Conservation (phyloP, 345 rosid genomes). For the Durio zibethinus region DNA sequence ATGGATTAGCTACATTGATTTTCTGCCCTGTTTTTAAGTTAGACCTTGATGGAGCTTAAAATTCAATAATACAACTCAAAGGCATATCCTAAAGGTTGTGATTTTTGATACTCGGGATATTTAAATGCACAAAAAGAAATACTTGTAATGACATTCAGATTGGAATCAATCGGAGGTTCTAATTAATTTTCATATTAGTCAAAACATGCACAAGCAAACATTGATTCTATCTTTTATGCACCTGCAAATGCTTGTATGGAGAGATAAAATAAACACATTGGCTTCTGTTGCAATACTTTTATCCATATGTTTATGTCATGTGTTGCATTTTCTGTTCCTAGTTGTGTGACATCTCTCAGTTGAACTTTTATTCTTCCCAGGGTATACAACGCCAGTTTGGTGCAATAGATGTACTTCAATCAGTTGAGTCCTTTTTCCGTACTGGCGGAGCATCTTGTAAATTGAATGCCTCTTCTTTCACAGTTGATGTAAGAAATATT, state of each 20-base stretch:
- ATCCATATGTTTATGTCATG: not conserved
- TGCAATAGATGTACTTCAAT: conserved; percentile 64
- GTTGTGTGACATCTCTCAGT: not conserved
- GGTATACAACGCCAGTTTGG: conserved; percentile 65
- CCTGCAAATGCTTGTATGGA: not conserved
- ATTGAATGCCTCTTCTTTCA: conserved; percentile 52
- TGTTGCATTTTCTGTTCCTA: not conserved
- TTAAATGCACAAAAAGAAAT: not conserved
- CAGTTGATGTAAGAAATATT: conserved; percentile 56
- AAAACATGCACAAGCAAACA: not conserved
- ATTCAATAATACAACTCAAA: not conserved
- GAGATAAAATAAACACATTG: not conserved
- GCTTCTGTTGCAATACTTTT: not conserved
- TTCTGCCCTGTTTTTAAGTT: conserved; percentile 6
- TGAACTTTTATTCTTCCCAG: conserved; percentile 21
- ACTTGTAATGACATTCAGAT: not conserved
- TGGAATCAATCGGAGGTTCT: not conserved
- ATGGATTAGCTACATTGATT: not conserved
- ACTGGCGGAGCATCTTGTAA: conserved; percentile 53
- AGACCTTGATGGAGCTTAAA: not conserved
- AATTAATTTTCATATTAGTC: not conserved
- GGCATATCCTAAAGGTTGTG: not conserved
- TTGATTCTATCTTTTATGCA: not conserved
- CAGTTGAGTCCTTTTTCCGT: conserved; percentile 58
- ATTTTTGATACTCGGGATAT: not conserved